Base-by-base conservation (phyloP, 768 basidiomycete genomes). In the Tulasnella sp. region DNA sequence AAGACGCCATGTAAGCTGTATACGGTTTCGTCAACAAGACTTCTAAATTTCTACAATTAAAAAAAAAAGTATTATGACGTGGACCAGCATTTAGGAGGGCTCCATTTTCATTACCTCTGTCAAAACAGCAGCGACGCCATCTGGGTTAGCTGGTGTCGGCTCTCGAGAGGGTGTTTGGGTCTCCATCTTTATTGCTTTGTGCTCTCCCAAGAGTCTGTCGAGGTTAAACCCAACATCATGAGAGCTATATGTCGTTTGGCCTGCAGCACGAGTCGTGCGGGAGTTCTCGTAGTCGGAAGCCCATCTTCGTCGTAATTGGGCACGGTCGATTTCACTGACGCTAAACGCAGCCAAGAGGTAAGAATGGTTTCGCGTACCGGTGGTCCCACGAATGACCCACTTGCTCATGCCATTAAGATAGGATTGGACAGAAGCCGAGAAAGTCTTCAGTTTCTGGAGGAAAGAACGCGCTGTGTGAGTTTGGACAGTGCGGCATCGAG, bases 401-500 rank as follows among this genome's bases (percentile, higher is more conserved):
- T 28, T 91, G 41, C 88, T 88, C 77, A 90, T 88, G 28, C 89
- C 89, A 72, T 88, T 83, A 40, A 91, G 86, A 83, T 89, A 91
- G 3, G 86, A 86, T 73, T 87, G 85, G 3, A 92, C 86, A 1
- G 88, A 87, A 41, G 86, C 88, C 4, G 87, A 85, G 82, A 92
- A 91, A 1, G 88, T 86, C 80, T 86, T 87, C 28, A 91, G 84
- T 37, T 90, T 89, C 14, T 85, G 83, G 72, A 89, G 82, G 82
- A 91, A 91, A 60, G 86, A 87, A 24, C 85, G 83, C 0, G 87
- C 37, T 37, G 37, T 37, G 91, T 90, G 31, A 92, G 88, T 72
- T 89, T 85, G 20, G 84, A 86, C 79, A 92, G 86, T 1, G 89
- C 85, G 2, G 84, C 85, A 34, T 88, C 86, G 69, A 92, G 86